A percentile compares a stretch with the other conserved stretches of the same genome.
Evolutionary conservation across 164 flowering plant species (phyloP).

Genomic region (Vitis riparia): DNA sequence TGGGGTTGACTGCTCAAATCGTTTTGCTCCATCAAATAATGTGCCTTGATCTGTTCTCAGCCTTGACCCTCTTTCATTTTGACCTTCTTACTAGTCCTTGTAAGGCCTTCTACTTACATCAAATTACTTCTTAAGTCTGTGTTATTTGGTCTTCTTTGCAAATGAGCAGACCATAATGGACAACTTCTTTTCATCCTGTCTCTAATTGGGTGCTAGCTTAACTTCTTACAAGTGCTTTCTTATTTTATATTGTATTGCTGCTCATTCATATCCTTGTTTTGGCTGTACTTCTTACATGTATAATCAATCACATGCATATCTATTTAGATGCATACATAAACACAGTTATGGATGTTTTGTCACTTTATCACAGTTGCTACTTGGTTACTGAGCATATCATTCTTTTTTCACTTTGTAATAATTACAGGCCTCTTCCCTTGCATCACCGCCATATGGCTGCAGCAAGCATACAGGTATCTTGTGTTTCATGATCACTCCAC

Average conservation of each 20-base stretch:
- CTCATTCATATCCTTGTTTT: not conserved
- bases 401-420: not conserved
- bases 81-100: too few species aligned
- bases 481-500: not conserved
- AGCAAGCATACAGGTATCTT: conserved; percentile 81
- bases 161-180: too few species aligned
- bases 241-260: not conserved
- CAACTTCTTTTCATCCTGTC: not conserved
- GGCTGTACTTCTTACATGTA: too few species aligned
- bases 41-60: too few species aligned
- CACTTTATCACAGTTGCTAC: conserved; percentile 4
- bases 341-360: not conserved
- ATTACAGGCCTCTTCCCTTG: conserved; percentile 88
- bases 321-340: not conserved
- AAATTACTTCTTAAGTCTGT: too few species aligned
- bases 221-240: not conserved
- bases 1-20: too few species aligned
- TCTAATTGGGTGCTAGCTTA: not conserved
- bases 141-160: too few species aligned
- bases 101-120: too few species aligned
- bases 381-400: too few species aligned
- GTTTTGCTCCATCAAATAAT: too few species aligned
- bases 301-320: not conserved
- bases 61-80: too few species aligned
- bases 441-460: conserved; percentile 92